Percentiles rank a stretch among this genome's conserved stretches.
Conservation (phyloP, 208 protist species). For the Crithidia sp. region DNA sequence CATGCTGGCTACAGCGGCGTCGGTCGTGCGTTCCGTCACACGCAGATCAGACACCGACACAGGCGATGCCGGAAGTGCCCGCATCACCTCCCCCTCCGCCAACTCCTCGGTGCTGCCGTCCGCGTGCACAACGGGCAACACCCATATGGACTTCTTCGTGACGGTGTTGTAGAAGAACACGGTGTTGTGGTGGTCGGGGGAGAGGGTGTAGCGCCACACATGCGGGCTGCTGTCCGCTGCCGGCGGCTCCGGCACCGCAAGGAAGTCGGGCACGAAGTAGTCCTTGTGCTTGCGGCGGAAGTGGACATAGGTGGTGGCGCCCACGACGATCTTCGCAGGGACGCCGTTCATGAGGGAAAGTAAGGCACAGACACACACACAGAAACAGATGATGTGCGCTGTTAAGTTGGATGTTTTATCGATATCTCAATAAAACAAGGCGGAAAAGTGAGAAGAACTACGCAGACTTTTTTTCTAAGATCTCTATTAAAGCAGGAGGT, state of each 20-base stretch:
- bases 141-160: slow-evolving; percentile 54
- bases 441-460: not conserved
- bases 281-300: slow-evolving; percentile 45
- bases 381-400: too few relatives aligned
- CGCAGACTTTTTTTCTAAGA: too few relatives aligned
- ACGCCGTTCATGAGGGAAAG: slow-evolving; percentile 24
- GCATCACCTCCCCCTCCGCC: slow-evolving; percentile 30
- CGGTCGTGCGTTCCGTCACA: not conserved
- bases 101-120: slow-evolving; percentile 32
- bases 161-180: slow-evolving; percentile 68
- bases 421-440: not conserved
- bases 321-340: slow-evolving; percentile 55
- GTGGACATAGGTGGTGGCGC: slow-evolving; percentile 57
- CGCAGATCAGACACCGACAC: too few relatives aligned
- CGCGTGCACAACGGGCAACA: slow-evolving; percentile 53
- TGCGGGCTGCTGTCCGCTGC: slow-evolving; percentile 27
- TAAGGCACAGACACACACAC: not conserved
- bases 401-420: too few relatives aligned
- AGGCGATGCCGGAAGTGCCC: slow-evolving; percentile 13
- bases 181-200: slow-evolving; percentile 53
- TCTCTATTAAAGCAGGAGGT: too few relatives aligned
- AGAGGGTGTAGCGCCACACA: slow-evolving; percentile 63
- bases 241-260: slow-evolving; percentile 14
- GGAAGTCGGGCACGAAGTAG: slow-evolving; percentile 54
- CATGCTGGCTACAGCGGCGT: not conserved